These are phyloP conservation scores for Globisporangium cederbergense DNA, from an alignment of 352 stramenopile genomes.

Conservation along the genomic window DNA sequence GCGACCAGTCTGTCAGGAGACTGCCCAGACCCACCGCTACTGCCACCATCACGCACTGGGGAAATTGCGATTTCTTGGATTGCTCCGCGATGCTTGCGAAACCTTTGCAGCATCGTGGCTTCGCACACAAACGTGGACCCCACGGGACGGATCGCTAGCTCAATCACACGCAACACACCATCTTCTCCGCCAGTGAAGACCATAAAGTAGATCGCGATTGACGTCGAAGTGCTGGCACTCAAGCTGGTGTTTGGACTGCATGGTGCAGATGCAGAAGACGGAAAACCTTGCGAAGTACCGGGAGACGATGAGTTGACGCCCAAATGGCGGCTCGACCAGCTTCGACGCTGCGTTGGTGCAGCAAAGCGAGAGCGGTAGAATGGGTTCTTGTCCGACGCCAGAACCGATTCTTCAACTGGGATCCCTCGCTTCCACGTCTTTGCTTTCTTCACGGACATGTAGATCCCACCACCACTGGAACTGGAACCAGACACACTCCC, in stretches of 20 bases:
- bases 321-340: slow-evolving; percentile 29
- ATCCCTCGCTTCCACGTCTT: slow-evolving; percentile 24
- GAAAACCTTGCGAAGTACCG: not conserved
- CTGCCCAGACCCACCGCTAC: slow-evolving; percentile 16
- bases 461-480: slow-evolving; percentile 9
- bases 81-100: slow-evolving; percentile 53
- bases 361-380: slow-evolving; percentile 58
- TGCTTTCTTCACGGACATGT: slow-evolving; percentile 18
- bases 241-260: slow-evolving; percentile 19
- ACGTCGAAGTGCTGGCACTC: not conserved
- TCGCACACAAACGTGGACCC: slow-evolving; percentile 36
- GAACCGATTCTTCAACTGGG: slow-evolving; percentile 26
- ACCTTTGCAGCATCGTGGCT: slow-evolving; percentile 41
- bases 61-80: slow-evolving; percentile 71
- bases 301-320: slow-evolving; percentile 16
- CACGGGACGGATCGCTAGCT: slow-evolving; percentile 36
- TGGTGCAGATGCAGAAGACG: slow-evolving; percentile 21
- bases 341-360: slow-evolving; percentile 27
- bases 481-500: not conserved
- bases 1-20: slow-evolving; percentile 63
- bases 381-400: slow-evolving; percentile 57
- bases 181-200: slow-evolving; percentile 68
- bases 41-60: slow-evolving; percentile 20
- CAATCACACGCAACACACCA: slow-evolving; percentile 50
- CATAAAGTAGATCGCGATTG: slow-evolving; percentile 45